Conservation (phyloP, 805 yeast species). For the Candida bentonensis region DNA sequence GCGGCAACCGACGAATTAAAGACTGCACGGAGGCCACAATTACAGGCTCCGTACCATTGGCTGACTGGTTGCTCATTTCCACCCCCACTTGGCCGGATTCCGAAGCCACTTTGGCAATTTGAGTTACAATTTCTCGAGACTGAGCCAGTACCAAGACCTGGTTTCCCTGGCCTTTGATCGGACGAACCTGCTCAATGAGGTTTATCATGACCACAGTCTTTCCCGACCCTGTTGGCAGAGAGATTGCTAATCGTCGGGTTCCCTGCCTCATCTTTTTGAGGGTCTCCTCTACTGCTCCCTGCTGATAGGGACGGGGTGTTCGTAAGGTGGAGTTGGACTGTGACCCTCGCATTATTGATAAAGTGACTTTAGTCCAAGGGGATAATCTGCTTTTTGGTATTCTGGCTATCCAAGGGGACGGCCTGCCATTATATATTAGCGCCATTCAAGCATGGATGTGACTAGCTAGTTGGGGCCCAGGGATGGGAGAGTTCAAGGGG, state of each 20-base stretch:
- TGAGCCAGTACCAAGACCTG: constrained; percentile 58
- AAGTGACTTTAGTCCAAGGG: no score
- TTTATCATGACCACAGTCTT: constrained; percentile 61
- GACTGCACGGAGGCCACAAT: constrained; percentile 70
- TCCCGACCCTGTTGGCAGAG: constrained; percentile 90
- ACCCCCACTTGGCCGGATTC: constrained; percentile 42
- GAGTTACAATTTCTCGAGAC: constrained; percentile 62
- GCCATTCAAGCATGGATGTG: no score
- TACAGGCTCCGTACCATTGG: constrained; percentile 39
- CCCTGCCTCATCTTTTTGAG: constrained; percentile 33
- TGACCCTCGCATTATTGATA: no score
- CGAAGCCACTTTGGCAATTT: constrained; percentile 42
- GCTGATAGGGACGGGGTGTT: constrained; percentile 42
- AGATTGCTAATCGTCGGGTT: constrained; percentile 53
- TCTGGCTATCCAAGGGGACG: no score
- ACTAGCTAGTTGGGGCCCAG: no score
- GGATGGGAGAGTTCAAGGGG: no score
- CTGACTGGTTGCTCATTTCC: constrained; percentile 48
- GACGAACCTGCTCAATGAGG: constrained; percentile 20
- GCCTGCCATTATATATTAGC: no score
- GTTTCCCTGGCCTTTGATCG: constrained; percentile 19
- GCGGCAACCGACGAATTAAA: constrained; percentile 35
- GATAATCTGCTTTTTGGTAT: no score
- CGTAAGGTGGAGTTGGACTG: no score
- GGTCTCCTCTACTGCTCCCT: constrained; percentile 50